A percentile compares a stretch with the other conserved stretches of the same genome.
Conservation (phyloP, 78 protist genomes). For the Anaeramoeba ignava region DNA sequence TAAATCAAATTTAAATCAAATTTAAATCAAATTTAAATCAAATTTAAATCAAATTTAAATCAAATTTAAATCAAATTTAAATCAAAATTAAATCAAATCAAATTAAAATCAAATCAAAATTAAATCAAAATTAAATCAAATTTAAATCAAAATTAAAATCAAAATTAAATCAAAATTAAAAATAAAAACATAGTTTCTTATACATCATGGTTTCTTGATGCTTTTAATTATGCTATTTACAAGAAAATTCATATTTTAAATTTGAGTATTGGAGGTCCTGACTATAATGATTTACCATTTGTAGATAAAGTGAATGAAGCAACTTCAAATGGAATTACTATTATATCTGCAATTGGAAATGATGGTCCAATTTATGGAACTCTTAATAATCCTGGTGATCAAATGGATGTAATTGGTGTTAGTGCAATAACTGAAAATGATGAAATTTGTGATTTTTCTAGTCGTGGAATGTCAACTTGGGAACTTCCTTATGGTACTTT, state of each 20-base stretch:
- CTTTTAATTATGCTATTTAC: conserved; percentile 78
- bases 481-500: conserved; percentile 83
- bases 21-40: no score
- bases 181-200: no score
- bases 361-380: conserved; percentile 54
- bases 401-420: conserved; percentile 86
- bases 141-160: no score
- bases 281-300: conserved; percentile 76
- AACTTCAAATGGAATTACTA: conserved; percentile 55
- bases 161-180: no score
- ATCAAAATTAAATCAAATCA: no score
- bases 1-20: no score
- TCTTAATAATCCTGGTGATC: conserved; percentile 85
- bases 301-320: conserved; percentile 83
- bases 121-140: no score
- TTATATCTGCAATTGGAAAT: no score
- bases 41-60: no score
- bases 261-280: conserved; percentile 87
- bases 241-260: conserved; percentile 58
- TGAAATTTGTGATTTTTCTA: neutral
- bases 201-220: conserved; percentile 91
- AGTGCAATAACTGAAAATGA: conserved; percentile 44
- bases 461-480: conserved; percentile 81
- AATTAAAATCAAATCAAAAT: no score
- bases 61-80: no score